These are phyloP conservation scores for Russula sp. DNA, from an alignment of 768 basidiomycete genomes.

Conservation along the genomic window DNA sequence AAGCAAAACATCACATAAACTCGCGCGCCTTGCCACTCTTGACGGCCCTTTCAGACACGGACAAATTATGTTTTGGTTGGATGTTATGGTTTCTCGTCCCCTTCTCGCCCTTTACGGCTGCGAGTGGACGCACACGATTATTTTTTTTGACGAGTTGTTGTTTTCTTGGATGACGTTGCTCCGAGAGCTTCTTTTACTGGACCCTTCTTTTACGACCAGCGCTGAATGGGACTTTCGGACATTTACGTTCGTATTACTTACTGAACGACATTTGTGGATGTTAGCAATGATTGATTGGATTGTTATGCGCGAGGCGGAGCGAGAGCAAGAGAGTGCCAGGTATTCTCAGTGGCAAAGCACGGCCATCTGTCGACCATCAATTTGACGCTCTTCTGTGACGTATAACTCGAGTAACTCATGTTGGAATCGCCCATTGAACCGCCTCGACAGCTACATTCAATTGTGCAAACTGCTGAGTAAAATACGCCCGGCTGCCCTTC, in stretches of 20 bases:
- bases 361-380: not conserved
- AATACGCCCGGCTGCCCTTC: conserved; percentile 15
- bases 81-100: not conserved
- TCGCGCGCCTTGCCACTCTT: not conserved
- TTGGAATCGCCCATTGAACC: conserved; percentile 3
- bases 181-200: not conserved
- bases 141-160: not conserved
- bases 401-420: not conserved
- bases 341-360: not conserved
- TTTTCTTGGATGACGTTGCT: not conserved
- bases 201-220: not conserved
- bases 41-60: not conserved
- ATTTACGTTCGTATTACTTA: not conserved
- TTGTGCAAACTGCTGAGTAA: conserved; percentile 8
- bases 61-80: not conserved
- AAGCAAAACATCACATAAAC: not conserved
- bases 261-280: not conserved
- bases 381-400: not conserved
- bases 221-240: not conserved
- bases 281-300: not conserved
- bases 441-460: conserved; percentile 13
- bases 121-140: not conserved
- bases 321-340: not conserved
- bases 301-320: not conserved
- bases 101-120: not conserved